Evolutionary conservation across 495 filamentous ascomycete species (phyloP), one percentile per base, ranked within the genome.

Genomic region (Sphaerosporella brunnea): DNA sequence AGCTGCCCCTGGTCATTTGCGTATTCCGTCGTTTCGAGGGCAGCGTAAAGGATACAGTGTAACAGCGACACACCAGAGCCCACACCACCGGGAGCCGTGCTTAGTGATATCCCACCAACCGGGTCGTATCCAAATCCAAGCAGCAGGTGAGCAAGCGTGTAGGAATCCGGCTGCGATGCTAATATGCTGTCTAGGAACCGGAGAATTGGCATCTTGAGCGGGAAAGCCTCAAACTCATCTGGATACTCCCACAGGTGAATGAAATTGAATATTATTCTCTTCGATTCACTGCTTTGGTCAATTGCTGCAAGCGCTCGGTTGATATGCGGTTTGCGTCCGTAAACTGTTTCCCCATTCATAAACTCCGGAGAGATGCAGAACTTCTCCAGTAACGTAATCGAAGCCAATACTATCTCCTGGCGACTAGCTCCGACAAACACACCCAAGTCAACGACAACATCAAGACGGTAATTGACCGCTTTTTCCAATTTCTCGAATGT

Each of bases 101-200:
- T 54, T 23, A 61, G 53, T 40, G 50, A 36, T 25, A 59, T 59
- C 4, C 56, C 56, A 13, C 51, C 55, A 23, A 52, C 47, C 34
- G 53, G 50, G 35, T 74, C 70, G 54, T 83, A 87, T 24, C 69
- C 68, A 59, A 99, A 95, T 0, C 90, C 90, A 18, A 99, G 79
- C 16, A 99, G 64, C 36, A 90, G 68, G 63, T 99, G 90, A 2
- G 88, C 87, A 38, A 96, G 74, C 13, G 77, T 88, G 3, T 88
- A 85, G 37, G 70, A 65, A 54, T 79, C 73, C 23, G 78, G 74
- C 23, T 78, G 73, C 15, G 78, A 72, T 34, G 68, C 70, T 7
- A 99, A 64, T 59, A 81, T 86, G 51, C 72, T 74, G 56, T 83
- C 79, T 23, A 99, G 69, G 51, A 95, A 84, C 34, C 80, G 78